Evolutionary conservation across 2,329 filamentous ascomycete genomes (phyloP).

Genomic region (Aureobasidium leucospermi): DNA sequence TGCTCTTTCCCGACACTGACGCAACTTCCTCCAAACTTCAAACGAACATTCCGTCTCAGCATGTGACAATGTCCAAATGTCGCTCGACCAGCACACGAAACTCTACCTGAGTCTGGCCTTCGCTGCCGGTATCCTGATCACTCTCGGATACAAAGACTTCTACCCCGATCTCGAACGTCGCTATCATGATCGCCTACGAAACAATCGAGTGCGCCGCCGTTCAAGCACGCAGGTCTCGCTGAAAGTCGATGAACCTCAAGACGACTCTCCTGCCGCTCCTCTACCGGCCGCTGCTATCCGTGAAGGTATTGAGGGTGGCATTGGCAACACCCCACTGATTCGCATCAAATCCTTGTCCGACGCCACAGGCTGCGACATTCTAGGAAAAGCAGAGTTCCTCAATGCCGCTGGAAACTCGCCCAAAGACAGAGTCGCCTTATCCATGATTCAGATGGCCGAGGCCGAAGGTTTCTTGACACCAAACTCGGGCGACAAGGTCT

Average conservation of each 20-base stretch:
- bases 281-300: constrained; percentile 41
- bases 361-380: constrained; percentile 78
- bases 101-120: constrained; percentile 41
- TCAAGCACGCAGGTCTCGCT: constrained; percentile 20
- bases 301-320: constrained; percentile 81
- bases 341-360: constrained; percentile 77
- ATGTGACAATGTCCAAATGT: constrained; percentile 13
- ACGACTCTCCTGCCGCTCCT: constrained; percentile 5
- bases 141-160: constrained; percentile 70
- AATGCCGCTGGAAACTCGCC: constrained; percentile 91
- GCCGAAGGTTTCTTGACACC: constrained; percentile 66
- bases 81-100: constrained; percentile 6
- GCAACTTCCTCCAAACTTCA: background rate
- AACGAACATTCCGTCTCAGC: background rate
- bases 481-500: constrained; percentile 83
- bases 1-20: background rate
- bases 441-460: constrained; percentile 80
- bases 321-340: constrained; percentile 87
- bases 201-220: constrained; percentile 20
- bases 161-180: constrained; percentile 66
- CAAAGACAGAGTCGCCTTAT: constrained; percentile 89
- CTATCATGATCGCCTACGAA: constrained; percentile 42
- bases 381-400: constrained; percentile 91
- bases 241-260: constrained; percentile 27
- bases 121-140: constrained; percentile 65